phyloP scores from a whole-genome alignment of 1,284 basidiomycete genomes.

The Cryptococcus depauperatus region DNA sequence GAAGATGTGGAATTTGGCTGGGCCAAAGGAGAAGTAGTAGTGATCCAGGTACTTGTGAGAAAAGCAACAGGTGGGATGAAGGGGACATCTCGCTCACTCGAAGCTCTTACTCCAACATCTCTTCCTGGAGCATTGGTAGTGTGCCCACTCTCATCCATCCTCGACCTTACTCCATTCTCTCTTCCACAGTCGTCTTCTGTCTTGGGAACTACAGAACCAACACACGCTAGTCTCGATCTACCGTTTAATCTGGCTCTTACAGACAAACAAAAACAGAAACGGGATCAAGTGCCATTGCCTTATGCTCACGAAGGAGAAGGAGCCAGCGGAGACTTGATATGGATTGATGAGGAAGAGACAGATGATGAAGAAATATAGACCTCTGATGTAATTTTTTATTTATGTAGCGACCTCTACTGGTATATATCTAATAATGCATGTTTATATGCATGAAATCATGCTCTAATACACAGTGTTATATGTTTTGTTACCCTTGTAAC shows the following conservation, averaged over 20 bases:
- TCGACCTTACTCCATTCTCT: not conserved
- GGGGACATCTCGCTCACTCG: slow-evolving; percentile 30
- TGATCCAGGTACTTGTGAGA: slow-evolving; percentile 33
- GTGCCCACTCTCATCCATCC: not conserved
- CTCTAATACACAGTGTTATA: too few species aligned
- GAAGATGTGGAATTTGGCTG: slow-evolving; percentile 10
- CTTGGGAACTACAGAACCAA: slow-evolving; percentile 32
- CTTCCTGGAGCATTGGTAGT: not conserved
- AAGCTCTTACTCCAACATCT: slow-evolving; percentile 2
- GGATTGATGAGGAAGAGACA: slow-evolving; percentile 16
- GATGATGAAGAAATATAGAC: slow-evolving; percentile 22
- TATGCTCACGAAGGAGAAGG: slow-evolving; percentile 69
- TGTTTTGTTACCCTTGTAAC: too few species aligned
- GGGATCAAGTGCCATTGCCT: slow-evolving; percentile 72
- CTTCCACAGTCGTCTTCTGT: not conserved
- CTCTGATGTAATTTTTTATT: too few species aligned
- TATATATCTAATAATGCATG: too few species aligned
- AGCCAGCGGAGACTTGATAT: slow-evolving; percentile 28
- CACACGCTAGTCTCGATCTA: slow-evolving; percentile 51
- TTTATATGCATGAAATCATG: too few species aligned
- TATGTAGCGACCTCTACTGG: too few species aligned
- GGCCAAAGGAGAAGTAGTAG: not conserved
- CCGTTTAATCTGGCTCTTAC: slow-evolving; percentile 80
- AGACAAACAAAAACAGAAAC: slow-evolving; percentile 67
- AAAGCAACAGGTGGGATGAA: slow-evolving; percentile 43